Evolutionary conservation across 768 basidiomycete species (phyloP).

Genomic region (Phallus indusiatus): DNA sequence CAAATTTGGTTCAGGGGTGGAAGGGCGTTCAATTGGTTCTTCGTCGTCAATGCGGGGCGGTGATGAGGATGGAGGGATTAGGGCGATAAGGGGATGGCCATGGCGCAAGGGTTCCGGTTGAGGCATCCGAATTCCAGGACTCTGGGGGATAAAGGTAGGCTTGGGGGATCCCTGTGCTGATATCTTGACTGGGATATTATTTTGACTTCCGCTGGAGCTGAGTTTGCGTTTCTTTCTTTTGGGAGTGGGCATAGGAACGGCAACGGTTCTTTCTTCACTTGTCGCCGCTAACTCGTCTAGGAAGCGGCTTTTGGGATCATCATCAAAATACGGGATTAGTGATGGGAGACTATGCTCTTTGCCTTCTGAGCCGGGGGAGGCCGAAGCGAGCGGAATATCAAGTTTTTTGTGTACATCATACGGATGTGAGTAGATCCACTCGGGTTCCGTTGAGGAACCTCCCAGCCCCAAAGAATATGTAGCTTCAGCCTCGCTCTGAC

Average conservation of each 20-base stretch:
- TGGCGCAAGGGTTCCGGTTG: slow-evolving; percentile 42
- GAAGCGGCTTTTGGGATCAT: slow-evolving; percentile 93
- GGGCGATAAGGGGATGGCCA: slow-evolving; percentile 12
- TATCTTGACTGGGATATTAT: background rate
- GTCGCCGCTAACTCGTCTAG: slow-evolving; percentile 82
- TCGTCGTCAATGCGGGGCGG: background rate
- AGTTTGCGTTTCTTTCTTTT: slow-evolving; percentile 7
- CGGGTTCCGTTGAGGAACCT: slow-evolving; percentile 10
- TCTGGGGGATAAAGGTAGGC: background rate
- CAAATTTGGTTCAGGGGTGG: background rate
- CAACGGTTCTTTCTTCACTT: slow-evolving; percentile 46
- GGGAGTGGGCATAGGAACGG: slow-evolving; percentile 37
- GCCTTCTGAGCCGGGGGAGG: slow-evolving; percentile 14
- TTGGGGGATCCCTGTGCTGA: background rate
- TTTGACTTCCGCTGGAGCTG: slow-evolving; percentile 4
- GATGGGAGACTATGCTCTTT: slow-evolving; percentile 28
- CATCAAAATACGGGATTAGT: slow-evolving; percentile 86
- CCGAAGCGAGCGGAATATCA: slow-evolving; percentile 9
- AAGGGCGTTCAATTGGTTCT: background rate
- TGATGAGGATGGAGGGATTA: background rate
- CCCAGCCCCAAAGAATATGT: slow-evolving; percentile 40
- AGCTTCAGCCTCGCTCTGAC: slow-evolving; percentile 61
- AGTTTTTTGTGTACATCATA: slow-evolving; percentile 28
- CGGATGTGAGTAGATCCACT: slow-evolving; percentile 77
- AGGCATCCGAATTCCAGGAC: background rate